Evolutionary conservation across 306 rosid genomes (phyloP).

Genomic region (Bauhinia variegata): DNA sequence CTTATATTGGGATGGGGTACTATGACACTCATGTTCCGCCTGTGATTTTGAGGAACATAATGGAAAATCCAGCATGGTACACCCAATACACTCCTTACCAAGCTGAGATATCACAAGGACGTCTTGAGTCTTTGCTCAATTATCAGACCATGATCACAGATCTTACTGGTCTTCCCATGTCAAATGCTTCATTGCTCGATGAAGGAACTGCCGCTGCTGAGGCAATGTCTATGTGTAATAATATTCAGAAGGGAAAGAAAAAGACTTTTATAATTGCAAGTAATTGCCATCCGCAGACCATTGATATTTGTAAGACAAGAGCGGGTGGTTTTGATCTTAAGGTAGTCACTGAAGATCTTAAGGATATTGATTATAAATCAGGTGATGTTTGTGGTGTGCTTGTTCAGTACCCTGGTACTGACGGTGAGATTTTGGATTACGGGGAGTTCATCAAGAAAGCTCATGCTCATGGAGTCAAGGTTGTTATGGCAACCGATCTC

Average conservation of each 20-base stretch:
- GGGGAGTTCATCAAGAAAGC: slow-evolving; percentile 89
- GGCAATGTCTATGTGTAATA: slow-evolving; percentile 98
- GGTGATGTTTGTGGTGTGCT: slow-evolving; percentile 99
- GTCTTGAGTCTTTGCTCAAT: slow-evolving; percentile 90
- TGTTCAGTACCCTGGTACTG: slow-evolving; percentile 98
- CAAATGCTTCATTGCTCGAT: slow-evolving; percentile 97
- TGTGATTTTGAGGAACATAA: slow-evolving; percentile 88
- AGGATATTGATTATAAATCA: slow-evolving; percentile 74
- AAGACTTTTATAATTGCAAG: slow-evolving; percentile 85
- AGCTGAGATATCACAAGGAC: slow-evolving; percentile 97
- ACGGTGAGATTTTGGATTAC: slow-evolving; percentile 95
- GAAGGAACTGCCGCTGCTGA: slow-evolving; percentile 99
- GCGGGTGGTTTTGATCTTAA: slow-evolving; percentile 91
- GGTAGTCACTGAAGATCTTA: slow-evolving; percentile 66
- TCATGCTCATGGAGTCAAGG: slow-evolving; percentile 93
- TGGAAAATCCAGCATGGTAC: slow-evolving; percentile 99
- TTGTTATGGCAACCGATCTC: slow-evolving; percentile 94
- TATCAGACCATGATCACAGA: slow-evolving; percentile 86
- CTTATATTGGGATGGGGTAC: slow-evolving; percentile 93
- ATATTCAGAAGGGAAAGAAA: slow-evolving; percentile 86
- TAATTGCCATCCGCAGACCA: slow-evolving; percentile 93
- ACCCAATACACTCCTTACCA: slow-evolving; percentile 98
- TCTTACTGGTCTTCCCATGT: slow-evolving; percentile 96
- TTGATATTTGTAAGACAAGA: slow-evolving; percentile 84
- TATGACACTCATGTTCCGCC: slow-evolving; percentile 91